Base-by-base conservation (phyloP, 208 protist species). In the Trypanosoma lewisi region DNA sequence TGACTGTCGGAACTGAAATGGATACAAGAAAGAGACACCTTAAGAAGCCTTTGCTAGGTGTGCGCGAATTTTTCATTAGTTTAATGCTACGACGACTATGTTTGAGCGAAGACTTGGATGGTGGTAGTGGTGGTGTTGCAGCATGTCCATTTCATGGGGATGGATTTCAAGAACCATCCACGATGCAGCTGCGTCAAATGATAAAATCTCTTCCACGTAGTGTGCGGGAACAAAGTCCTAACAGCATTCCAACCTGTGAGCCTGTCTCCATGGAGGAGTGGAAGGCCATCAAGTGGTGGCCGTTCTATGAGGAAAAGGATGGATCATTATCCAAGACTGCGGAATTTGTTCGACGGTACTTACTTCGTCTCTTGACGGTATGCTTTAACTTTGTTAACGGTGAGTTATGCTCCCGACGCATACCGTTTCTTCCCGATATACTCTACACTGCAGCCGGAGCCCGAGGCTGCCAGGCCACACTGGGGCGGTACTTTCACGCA, bases 401-500 rank as follows among this genome's bases (percentile, higher is more conserved):
- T 2, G 81, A 74, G 16, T 33, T 80, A 4, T 73, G 66, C 28
- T 51, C 55, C 9, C 42, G 51, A 30, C 30, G 33, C n/a, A 21
- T 65, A 30, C 78, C 82, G 6, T 59, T 71, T 44, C 73, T 89
- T 39, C 78, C 78, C 1, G 70, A 66, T 41, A 49, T 89, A 30
- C 54, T 89, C 23, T 60, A 45, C 41, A 28, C 63, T 50, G 61
- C 80, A 11, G 69, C 73, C 17, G 31, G 57, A 17, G 60, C 65
- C 28, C 8, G 30, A 16, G 61, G 55, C 21, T 49, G 64, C 17
- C 69, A 67, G 42, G 67, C 42, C 5, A 75, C 71, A 4, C 6
- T 87, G 25, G 80, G 80, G 37, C 72, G 75, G 5, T 70, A 83
- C 49, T 87, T 78, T 39, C 80, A 91, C 73, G 70, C 63, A 12